A percentile compares a stretch with the other conserved stretches of the same genome.
Conservation (phyloP, 371 early-diverging fungal genomes). For the Lichtheimia corymbifera region DNA sequence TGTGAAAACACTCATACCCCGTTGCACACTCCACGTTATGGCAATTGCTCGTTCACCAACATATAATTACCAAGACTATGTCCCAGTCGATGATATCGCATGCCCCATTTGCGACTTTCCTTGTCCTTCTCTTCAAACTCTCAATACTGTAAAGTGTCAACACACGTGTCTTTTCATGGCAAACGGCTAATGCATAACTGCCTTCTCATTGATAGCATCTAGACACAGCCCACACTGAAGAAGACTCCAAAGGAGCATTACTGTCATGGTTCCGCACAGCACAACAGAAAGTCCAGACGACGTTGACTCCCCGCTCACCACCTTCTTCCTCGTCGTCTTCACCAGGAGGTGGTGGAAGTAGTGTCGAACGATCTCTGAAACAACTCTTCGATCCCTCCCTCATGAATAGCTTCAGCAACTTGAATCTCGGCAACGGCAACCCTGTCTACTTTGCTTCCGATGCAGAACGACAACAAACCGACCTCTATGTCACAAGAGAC, state of each 20-base stretch:
- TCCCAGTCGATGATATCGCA: conserved; percentile 38
- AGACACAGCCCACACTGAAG: conserved; percentile 39
- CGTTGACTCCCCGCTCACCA: conserved; percentile 18
- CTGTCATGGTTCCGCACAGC: conserved; percentile 48
- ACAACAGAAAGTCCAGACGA: conserved; percentile 44
- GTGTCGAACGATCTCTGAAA: conserved; percentile 22
- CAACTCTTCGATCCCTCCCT: conserved; percentile 36
- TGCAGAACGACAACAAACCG: conserved; percentile 27
- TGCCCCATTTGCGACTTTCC: conserved; percentile 59
- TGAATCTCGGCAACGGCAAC: conserved; percentile 17
- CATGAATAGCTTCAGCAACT: conserved; percentile 24
- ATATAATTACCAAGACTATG: conserved; percentile 45
- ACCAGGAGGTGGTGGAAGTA: background rate
- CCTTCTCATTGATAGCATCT: conserved; percentile 30
- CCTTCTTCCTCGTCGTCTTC: conserved; percentile 11
- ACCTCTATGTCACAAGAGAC: conserved; percentile 42
- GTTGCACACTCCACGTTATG: background rate
- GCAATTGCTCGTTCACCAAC: conserved; percentile 8
- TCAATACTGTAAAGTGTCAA: conserved; percentile 36
- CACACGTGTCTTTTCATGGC: no score
- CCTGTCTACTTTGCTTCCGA: conserved; percentile 41
- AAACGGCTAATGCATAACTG: no score
- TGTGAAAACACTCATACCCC: background rate
- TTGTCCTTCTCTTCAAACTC: conserved; percentile 42
- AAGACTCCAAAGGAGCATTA: conserved; percentile 49